phyloP scores from a whole-genome alignment of 306 rosid species.

The Prinsepia uniflora region DNA sequence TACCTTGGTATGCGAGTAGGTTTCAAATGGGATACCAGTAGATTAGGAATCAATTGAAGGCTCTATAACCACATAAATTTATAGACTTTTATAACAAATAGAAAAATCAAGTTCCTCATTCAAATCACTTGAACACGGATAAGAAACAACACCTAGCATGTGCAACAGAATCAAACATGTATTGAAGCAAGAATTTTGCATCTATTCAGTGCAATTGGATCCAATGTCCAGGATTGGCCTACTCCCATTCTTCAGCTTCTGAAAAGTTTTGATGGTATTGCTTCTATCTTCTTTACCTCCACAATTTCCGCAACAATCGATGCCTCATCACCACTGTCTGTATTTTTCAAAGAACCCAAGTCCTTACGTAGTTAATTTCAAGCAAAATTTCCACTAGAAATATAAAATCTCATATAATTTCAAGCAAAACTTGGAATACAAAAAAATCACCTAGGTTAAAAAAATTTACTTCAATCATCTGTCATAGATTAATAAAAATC shows the following conservation, averaged over 20 bases:
- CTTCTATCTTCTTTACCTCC: not conserved
- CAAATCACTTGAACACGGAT: slow-evolving; percentile 12
- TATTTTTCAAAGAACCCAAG: too few species aligned
- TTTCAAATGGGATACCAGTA: not conserved
- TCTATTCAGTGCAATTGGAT: slow-evolving; percentile 94
- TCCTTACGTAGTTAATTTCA: too few species aligned
- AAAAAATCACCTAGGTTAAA: too few species aligned
- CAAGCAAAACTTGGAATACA: too few species aligned
- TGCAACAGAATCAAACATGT: slow-evolving; percentile 87
- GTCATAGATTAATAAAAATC: too few species aligned
- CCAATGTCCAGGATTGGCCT: slow-evolving; percentile 98
- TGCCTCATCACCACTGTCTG: too few species aligned
- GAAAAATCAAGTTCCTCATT: not conserved
- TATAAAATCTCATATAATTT: too few species aligned
- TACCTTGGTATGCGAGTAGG: not conserved
- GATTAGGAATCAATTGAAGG: not conserved
- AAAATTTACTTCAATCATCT: too few species aligned
- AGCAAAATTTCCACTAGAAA: too few species aligned
- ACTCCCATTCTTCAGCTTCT: slow-evolving; percentile 98
- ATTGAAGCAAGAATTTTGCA: slow-evolving; percentile 90
- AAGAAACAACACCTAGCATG: slow-evolving; percentile 57
- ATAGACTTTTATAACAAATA: not conserved
- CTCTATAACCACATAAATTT: not conserved
- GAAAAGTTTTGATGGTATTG: slow-evolving; percentile 99
- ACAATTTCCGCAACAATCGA: too few species aligned